A percentile compares a stretch with the other conserved stretches of the same genome.
phyloP scores from a whole-genome alignment of 2,329 filamentous ascomycete genomes.

The Monilinia fructicola region DNA sequence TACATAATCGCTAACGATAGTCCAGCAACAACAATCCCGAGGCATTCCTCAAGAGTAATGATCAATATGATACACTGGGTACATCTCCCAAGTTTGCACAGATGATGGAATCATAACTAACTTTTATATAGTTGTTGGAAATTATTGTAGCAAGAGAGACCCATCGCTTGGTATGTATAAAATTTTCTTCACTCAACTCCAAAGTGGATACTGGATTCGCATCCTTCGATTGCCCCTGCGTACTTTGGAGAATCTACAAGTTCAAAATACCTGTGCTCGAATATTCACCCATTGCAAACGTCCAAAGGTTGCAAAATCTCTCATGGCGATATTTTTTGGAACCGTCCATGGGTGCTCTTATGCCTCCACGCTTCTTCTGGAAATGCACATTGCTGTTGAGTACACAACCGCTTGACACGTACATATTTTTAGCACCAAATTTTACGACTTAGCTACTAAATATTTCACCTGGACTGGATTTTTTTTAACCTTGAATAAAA shows the following conservation, averaged over 20 bases:
- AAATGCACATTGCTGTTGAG: neutral
- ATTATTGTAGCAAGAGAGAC: neutral
- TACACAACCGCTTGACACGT: neutral
- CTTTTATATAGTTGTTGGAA: too few species aligned
- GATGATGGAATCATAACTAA: too few species aligned
- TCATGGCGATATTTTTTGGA: neutral
- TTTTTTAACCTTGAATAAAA: neutral
- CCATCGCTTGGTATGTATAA: neutral
- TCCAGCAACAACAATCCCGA: slow-evolving; percentile 88
- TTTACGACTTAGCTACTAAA: neutral
- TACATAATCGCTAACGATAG: neutral
- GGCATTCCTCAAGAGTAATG: slow-evolving; percentile 84
- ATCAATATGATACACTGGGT: neutral
- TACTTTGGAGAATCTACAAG: neutral
- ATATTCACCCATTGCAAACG: neutral
- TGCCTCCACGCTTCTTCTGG: neutral
- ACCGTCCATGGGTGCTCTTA: neutral
- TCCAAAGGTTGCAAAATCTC: neutral
- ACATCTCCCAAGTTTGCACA: neutral
- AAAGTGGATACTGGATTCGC: neutral
- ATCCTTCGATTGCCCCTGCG: neutral
- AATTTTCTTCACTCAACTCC: neutral
- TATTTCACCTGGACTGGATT: neutral
- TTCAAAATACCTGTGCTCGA: neutral
- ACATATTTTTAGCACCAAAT: neutral